A percentile compares a stretch with the other conserved stretches of the same genome.
These are phyloP conservation scores for Chlorella sp. DNA, from an alignment of 139 green algal genomes.

Conservation along the genomic window DNA sequence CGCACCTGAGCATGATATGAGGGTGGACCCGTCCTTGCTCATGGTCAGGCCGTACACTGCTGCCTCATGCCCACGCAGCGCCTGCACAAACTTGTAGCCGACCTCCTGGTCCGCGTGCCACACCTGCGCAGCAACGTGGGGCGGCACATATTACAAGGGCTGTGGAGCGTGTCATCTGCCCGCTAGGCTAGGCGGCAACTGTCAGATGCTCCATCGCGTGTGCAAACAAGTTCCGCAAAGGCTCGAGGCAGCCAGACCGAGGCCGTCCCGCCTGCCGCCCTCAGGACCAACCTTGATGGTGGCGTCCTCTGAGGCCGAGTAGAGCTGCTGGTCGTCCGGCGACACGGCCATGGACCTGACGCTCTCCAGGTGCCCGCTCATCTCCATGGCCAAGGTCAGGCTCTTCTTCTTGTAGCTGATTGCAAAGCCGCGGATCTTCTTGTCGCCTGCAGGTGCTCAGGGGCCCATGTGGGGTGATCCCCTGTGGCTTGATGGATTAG, in stretches of 20 bases:
- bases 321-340: neutral
- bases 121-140: too few species aligned
- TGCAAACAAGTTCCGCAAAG: too few species aligned
- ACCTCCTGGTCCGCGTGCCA: neutral
- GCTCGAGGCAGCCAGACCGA: too few species aligned
- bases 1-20: constrained; percentile 1
- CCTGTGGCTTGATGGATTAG: too few species aligned
- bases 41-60: constrained; percentile 4
- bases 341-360: neutral
- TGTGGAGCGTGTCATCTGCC: too few species aligned
- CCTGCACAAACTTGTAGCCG: neutral
- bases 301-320: constrained; percentile 1
- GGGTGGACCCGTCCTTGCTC: neutral
- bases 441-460: constrained; percentile 1
- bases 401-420: neutral
- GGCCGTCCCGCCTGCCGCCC: too few species aligned
- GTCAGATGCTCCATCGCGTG: too few species aligned
- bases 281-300: constrained; percentile 9
- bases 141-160: too few species aligned
- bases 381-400: neutral
- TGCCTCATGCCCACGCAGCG: neutral
- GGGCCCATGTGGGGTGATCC: too few species aligned
- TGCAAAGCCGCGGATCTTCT: neutral
- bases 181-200: too few species aligned
- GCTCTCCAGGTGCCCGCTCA: constrained; percentile 3